Percentiles rank a stretch among this genome's conserved stretches.
phyloP scores from a whole-genome alignment of 345 rosid genomes.

The Eucalyptus tenuipes region DNA sequence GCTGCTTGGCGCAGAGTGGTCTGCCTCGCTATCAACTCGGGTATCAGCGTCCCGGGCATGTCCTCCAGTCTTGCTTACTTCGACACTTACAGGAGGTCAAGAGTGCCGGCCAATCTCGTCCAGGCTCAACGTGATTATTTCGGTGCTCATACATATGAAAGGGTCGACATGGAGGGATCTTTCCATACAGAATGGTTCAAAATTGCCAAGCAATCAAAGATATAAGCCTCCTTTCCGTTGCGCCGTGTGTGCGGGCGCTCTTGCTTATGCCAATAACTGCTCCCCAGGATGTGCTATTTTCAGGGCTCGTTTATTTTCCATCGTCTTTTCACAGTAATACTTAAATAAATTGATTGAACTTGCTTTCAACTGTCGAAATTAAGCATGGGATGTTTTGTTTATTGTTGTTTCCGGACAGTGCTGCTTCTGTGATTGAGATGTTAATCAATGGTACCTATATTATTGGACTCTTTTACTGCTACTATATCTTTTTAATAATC shows the following conservation, averaged over 20 bases:
- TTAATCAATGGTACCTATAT: background rate
- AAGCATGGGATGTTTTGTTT: background rate
- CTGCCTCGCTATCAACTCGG: slow-evolving; percentile 74
- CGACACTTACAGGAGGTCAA: slow-evolving; percentile 74
- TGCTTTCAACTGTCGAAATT: background rate
- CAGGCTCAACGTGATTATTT: slow-evolving; percentile 97
- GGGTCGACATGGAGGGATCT: slow-evolving; percentile 80
- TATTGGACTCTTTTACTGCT: background rate
- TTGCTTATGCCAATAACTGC: background rate
- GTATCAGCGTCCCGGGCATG: slow-evolving; percentile 93
- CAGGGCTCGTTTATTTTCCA: background rate
- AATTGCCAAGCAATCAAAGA: slow-evolving; percentile 61
- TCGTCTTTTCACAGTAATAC: background rate
- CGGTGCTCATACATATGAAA: slow-evolving; percentile 97
- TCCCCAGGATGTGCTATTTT: background rate
- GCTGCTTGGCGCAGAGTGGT: slow-evolving; percentile 96
- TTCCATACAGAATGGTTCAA: slow-evolving; percentile 99
- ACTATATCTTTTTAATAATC: background rate
- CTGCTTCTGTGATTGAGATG: background rate
- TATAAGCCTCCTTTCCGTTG: background rate
- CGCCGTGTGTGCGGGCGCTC: background rate
- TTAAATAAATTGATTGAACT: background rate
- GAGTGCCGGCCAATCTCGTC: slow-evolving; percentile 87
- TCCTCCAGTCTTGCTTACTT: slow-evolving; percentile 91
- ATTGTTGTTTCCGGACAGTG: background rate